These are phyloP conservation scores for Gamsiella multidivaricata DNA, from an alignment of 192 early-diverging fungal species.

Conservation along the genomic window DNA sequence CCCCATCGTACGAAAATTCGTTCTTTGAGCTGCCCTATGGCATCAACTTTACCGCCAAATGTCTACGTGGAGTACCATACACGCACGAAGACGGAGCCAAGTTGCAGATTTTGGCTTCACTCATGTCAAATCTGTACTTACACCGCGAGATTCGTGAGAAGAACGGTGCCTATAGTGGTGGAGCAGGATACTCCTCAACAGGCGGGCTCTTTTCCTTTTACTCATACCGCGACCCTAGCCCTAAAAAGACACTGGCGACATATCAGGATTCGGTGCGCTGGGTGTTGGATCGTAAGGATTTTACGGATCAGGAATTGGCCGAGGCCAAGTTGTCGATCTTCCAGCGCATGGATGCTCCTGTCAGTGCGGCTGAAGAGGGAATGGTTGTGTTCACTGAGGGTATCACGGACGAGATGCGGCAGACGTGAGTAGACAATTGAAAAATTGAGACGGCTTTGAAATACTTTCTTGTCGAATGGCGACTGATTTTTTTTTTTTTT, in stretches of 20 bases:
- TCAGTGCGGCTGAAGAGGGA: conserved; percentile 87
- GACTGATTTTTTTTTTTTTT: conserved; percentile 6
- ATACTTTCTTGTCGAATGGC: neutral
- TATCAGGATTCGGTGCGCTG: conserved; percentile 76
- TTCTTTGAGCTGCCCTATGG: conserved; percentile 88
- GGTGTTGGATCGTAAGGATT: conserved; percentile 62
- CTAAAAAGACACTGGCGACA: conserved; percentile 76
- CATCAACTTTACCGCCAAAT: conserved; percentile 85
- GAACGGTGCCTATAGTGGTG: conserved; percentile 97
- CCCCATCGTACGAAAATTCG: conserved; percentile 63
- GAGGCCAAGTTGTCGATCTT: conserved; percentile 95
- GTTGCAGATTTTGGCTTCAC: conserved; percentile 81
- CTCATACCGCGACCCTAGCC: conserved; percentile 93
- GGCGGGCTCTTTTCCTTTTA: conserved; percentile 88
- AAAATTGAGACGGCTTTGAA: neutral
- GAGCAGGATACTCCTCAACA: conserved; percentile 75
- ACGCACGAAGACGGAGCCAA: conserved; percentile 82
- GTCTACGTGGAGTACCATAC: conserved; percentile 85
- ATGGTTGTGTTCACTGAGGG: conserved; percentile 82
- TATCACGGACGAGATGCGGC: conserved; percentile 87
- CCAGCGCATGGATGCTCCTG: conserved; percentile 84
- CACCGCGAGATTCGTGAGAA: conserved; percentile 98
- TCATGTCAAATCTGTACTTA: conserved; percentile 88
- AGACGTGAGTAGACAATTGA: conserved; percentile 63
- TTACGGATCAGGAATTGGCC: conserved; percentile 74